Base-by-base conservation (phyloP, 2,329 filamentous ascomycete species). In the Claviceps quebecensis region DNA sequence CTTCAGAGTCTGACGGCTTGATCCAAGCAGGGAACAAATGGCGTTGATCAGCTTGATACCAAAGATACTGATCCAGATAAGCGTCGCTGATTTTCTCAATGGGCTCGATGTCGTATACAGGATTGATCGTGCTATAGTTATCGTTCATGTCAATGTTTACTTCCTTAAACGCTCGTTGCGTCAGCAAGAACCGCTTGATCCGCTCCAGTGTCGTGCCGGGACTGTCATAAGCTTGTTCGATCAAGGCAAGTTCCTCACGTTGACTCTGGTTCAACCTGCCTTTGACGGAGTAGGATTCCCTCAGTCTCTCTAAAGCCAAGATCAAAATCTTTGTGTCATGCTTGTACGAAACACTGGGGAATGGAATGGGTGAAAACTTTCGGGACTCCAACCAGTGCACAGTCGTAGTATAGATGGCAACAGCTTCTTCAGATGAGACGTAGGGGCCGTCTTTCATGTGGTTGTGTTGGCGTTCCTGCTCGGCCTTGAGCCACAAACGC, bases 61-160 rank as follows among this genome's bases (percentile, higher is more conserved):
- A 98, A 9, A 98, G 76, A 62, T 98, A 98, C 63, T 98, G 94
- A 62, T 98, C 93, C 47, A 98, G 80, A 61, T 98, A 98, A 2
- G 93, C 94, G 69, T 98, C 93, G 40, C 91, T 98, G 60, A 98
- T 98, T 73, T 98, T 98, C 73, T 98, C 93, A 54, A 98, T 96
- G 0, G 93, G 93, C 69, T 98, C 94, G 54, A 98, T 93, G 59
- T 98, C 93, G 64, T 98, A 98, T 1, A 98, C 93, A 0, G 93
- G 94, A 64, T 98, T 98, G 73, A 98, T 98, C 17, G 88, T 91
- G 74, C 83, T 97, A 72, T 98, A 98, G 64, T 98, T 98, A 71
- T 98, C 93, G 67, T 98, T 98, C 93, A 98, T 98, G 65, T 98
- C 93, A 58, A 98, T 98, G 51, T 91, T 93, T 45, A 98, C 93